Base-by-base conservation (phyloP, 352 stramenopile genomes). In the Globisporangium paroecandrum region DNA sequence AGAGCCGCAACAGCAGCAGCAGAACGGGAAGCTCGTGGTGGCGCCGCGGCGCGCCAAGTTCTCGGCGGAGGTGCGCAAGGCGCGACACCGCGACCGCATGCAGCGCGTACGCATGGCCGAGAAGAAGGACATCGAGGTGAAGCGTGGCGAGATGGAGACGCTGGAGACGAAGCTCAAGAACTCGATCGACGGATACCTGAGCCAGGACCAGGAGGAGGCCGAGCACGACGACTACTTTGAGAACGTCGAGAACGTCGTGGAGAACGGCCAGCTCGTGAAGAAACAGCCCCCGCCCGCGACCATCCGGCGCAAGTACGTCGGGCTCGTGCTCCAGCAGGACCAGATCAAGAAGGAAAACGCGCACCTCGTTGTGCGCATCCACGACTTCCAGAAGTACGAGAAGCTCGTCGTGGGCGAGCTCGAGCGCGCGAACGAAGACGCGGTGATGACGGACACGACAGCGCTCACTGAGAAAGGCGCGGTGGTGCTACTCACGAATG, bases 21-120 rank as follows among this genome's bases (percentile, higher is more conserved):
- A 64, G 10, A 22, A 22, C 34, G 57, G 3, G n/a, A 62, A 62
- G 8, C 12, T 47, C 10, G 38, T 32, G 57, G 34, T 32, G 36
- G 46, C 61, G 10, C 61, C 46, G 25, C 43, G 46, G 7, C 61
- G 46, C 32, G 46, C 43, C 43, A 66, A 66, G 49, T 59, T 59
- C 51, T 68, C 47, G 13, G 32, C 70, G 1, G 75, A 82, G 2
- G 70, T 76, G 15, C 75, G 75, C 4, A 58, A 65, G 6, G 72
- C 73, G 5, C 58, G 75, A 6, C 75, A 82, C 22, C 75, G 75
- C 62, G 75, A 79, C 29, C 75, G 75, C 12, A 82, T 82, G 75
- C 75, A 82, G 65, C 75, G 75, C 49, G 66, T 75, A 47, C 72
- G 75, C 8, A 65, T 82, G 54, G 70, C 73, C 1, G 70, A 79